Evolutionary conservation across 2,329 filamentous ascomycete genomes (phyloP), one percentile per base, ranked within the genome.

Genomic region (Fusarium humuli): DNA sequence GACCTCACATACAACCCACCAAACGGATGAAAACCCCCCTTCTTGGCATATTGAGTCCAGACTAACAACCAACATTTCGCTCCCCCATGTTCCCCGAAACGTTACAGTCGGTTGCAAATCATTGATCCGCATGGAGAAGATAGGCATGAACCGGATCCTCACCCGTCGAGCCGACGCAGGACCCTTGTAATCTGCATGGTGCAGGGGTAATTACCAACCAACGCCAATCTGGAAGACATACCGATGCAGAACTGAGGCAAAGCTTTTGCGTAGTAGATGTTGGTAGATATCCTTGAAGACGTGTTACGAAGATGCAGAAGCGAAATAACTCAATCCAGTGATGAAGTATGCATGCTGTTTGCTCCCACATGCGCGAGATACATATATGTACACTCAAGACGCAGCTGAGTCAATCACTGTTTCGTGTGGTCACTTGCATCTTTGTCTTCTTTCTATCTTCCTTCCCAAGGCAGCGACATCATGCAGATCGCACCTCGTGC

Each of bases 401-500:
- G 18, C 8, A 7, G 13, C 50, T 16, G 20, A 16, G 6, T 18
- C 59, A 40, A 30, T 23, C 9, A 30, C 13, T 25, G 41, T 50
- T 61, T 48, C 29, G 34, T 61, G 45, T 52, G 29, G 16, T 16
- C 13, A 23, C 10, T 37, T 45, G 23, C 37, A 52, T 30, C 25
- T 3, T 45, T 3, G 34, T 20, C 42, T 63, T 50, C 22, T 27
- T 11, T 13, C 13, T 9, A 14, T 34, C 7, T 7, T 6, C 18
- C 29, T 57, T 46, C 12, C 14, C 18, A 34, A 25, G 18, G 14
- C 13, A 32, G 13, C 32, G 44, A 49, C n/a, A 47, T 16, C 12
- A 74, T 73, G 71, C 59, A 59, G 20, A 41, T 74, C n/a, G 52
- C 52, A 10, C 20, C 42, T 30, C 56, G 60, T 12, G 11, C 64